Percentiles rank a stretch among this genome's conserved stretches.
phyloP scores from a whole-genome alignment of 1,284 basidiomycete genomes.

The Ganoderma lingzhi region DNA sequence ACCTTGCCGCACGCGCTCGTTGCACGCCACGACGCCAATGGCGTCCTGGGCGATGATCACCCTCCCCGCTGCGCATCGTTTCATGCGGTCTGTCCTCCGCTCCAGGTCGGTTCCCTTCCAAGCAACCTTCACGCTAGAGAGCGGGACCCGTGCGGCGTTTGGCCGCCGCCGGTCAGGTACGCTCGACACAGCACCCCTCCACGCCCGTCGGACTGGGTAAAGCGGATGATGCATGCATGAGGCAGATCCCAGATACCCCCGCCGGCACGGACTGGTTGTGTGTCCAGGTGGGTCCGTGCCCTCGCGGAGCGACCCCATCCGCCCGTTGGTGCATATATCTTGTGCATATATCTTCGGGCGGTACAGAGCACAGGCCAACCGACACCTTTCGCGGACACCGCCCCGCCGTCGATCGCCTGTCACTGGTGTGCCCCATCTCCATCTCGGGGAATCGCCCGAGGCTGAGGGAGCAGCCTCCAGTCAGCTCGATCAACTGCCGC shows the following conservation, averaged over 20 bases:
- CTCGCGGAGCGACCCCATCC: background rate
- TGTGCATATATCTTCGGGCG: background rate
- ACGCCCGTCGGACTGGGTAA: constrained; percentile 2
- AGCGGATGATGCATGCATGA: background rate
- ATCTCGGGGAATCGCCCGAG: background rate
- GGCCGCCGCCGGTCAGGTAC: constrained; percentile 2
- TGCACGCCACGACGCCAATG: background rate
- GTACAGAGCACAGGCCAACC: background rate
- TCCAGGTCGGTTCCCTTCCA: background rate
- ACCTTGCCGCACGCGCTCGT: background rate
- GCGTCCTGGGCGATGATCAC: background rate
- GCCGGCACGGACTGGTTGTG: background rate
- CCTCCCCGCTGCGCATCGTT: background rate
- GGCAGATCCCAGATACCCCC: background rate
- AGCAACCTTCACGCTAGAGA: background rate
- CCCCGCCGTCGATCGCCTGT: background rate
- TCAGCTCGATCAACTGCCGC: constrained; percentile 1
- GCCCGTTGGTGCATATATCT: background rate
- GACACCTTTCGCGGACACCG: background rate
- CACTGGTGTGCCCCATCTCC: background rate
- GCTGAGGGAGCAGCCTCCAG: background rate
- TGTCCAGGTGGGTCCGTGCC: constrained; percentile 10
- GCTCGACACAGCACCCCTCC: background rate
- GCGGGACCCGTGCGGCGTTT: background rate
- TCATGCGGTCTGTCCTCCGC: background rate